Conservation (phyloP, 129 eudicot genomes). For the Artemisia annua region DNA sequence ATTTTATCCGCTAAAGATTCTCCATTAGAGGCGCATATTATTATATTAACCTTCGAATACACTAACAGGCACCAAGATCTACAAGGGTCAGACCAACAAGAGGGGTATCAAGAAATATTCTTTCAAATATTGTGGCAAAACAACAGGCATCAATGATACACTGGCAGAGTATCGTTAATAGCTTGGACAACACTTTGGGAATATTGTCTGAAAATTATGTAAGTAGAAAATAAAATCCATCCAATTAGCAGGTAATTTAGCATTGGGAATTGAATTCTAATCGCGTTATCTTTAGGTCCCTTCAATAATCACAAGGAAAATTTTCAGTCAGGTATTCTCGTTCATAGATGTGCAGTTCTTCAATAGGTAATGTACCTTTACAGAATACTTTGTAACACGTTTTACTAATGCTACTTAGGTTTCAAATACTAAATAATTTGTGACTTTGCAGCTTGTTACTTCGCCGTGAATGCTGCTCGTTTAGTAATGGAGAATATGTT, state of each 20-base stretch:
- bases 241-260: not conserved
- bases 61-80: slow-evolving; percentile 90
- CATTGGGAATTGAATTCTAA: slow-evolving; percentile 1
- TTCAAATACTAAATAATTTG: slow-evolving; percentile 11
- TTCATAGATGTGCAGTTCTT: slow-evolving; percentile 98
- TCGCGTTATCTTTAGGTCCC: slow-evolving; percentile 61
- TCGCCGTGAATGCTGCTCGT: slow-evolving; percentile 99
- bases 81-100: slow-evolving; percentile 74
- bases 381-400: not conserved
- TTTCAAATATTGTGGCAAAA: slow-evolving; percentile 67
- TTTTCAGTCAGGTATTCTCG: slow-evolving; percentile 86
- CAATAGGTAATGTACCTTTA: slow-evolving; percentile 60
- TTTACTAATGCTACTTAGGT: slow-evolving; percentile 4
- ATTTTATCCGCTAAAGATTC: not conserved
- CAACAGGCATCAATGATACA: slow-evolving; percentile 88
- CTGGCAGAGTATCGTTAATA: slow-evolving; percentile 91
- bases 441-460: slow-evolving; percentile 69
- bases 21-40: not conserved
- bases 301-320: slow-evolving; percentile 70
- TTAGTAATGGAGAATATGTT: slow-evolving; percentile 96
- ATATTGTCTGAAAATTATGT: slow-evolving; percentile 79
- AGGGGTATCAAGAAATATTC: slow-evolving; percentile 78
- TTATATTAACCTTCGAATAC: slow-evolving; percentile 8
- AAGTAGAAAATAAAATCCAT: slow-evolving; percentile 29
- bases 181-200: slow-evolving; percentile 64